Evolutionary conservation across 2,329 filamentous ascomycete species (phyloP).

Genomic region (Blastomyces emzantsi): DNA sequence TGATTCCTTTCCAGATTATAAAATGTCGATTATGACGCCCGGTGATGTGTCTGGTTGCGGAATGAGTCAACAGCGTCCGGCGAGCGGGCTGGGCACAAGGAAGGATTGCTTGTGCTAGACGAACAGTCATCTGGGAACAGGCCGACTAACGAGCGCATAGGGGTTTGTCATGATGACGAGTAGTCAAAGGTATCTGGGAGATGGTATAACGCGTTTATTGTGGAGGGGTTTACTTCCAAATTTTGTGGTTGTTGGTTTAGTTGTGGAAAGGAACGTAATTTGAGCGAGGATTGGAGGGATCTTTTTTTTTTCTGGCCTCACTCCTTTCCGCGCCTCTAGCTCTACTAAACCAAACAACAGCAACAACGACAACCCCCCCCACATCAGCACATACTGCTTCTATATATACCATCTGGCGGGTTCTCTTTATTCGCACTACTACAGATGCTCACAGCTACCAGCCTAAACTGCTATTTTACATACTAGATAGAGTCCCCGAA

Average conservation of each 20-base stretch:
- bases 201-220: background rate
- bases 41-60: background rate
- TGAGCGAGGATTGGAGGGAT: background rate
- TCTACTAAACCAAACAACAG: background rate
- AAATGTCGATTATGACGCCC: background rate
- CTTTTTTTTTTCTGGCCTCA: background rate
- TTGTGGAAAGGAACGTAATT: background rate
- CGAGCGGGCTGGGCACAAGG: background rate
- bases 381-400: background rate
- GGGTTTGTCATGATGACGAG: background rate
- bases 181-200: background rate
- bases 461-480: slow-evolving; percentile 3
- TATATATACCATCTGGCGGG: background rate
- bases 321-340: background rate
- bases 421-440: background rate
- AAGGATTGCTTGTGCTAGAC: background rate
- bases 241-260: background rate
- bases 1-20: background rate
- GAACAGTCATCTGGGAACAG: slow-evolving; percentile 2
- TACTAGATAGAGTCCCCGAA: slow-evolving; percentile 15
- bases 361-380: background rate
- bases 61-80: background rate
- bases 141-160: background rate
- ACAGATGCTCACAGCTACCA: slow-evolving; percentile 10
- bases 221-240: background rate